phyloP scores from a whole-genome alignment of 2,329 filamentous ascomycete genomes.

The Neopestalotiopsis clavispora region DNA sequence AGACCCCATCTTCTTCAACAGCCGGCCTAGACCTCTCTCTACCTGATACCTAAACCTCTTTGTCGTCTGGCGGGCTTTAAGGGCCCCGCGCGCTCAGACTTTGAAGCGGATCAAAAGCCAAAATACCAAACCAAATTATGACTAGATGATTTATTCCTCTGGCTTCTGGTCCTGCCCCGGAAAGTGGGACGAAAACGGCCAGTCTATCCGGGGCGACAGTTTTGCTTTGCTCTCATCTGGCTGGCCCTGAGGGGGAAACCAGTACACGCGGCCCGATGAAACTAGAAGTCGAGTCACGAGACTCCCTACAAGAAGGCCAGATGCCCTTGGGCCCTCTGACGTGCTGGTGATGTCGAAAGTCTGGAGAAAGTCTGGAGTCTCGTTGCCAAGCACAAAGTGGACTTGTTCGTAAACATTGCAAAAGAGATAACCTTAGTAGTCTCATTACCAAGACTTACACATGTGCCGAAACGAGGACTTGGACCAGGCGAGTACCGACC shows the following conservation, averaged over 20 bases:
- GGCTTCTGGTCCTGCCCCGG: neutral
- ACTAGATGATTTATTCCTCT: neutral
- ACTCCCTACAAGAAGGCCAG: neutral
- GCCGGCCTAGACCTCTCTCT: constrained; percentile 7
- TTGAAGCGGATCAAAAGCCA: neutral
- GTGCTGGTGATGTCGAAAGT: no score
- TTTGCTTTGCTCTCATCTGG: neutral
- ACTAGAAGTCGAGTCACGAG: neutral
- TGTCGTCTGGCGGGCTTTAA: neutral
- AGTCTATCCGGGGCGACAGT: neutral
- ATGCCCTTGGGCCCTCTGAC: neutral
- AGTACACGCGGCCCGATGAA: neutral
- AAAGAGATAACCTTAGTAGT: no score
- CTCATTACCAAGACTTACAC: no score
- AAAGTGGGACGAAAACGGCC: neutral
- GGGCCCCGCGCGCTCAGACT: no score
- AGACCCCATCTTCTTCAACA: neutral
- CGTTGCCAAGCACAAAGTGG: no score
- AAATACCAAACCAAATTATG: neutral
- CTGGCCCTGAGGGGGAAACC: neutral
- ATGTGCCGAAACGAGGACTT: no score
- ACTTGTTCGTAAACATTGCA: no score
- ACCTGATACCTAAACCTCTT: no score
- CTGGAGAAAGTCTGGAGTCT: no score
- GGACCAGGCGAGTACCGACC: no score